Evolutionary conservation across 345 rosid species (phyloP).

Genomic region (Aquilaria sinensis): DNA sequence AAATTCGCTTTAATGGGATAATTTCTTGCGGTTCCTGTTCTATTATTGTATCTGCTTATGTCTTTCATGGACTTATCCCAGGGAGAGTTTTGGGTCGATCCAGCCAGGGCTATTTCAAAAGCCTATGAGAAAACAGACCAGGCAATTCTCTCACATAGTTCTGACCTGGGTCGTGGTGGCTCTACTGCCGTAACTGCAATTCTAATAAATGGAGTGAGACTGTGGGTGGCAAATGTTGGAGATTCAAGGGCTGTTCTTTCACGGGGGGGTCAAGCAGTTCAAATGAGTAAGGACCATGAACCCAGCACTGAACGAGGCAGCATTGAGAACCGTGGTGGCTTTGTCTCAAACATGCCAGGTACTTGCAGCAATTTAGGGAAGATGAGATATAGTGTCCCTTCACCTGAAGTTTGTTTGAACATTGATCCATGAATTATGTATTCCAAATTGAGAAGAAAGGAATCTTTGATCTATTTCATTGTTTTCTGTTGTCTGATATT

Average conservation of each 20-base stretch:
- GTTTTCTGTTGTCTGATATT: too few relatives aligned
- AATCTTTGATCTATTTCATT: too few relatives aligned
- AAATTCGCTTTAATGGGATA: constrained; percentile 5
- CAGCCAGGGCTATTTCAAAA: constrained; percentile 46
- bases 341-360: constrained; percentile 83
- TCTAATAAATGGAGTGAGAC: constrained; percentile 39
- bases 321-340: constrained; percentile 71
- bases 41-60: constrained; percentile 13
- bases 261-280: constrained; percentile 42
- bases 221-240: constrained; percentile 67
- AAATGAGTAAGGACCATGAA: constrained; percentile 61
- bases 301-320: constrained; percentile 57
- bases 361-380: background rate
- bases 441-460: too few relatives aligned
- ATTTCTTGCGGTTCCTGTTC: constrained; percentile 5
- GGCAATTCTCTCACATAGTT: constrained; percentile 46
- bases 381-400: too few relatives aligned
- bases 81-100: constrained; percentile 67
- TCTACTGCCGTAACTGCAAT: constrained; percentile 81
- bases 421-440: too few relatives aligned
- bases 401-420: too few relatives aligned
- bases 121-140: constrained; percentile 70
- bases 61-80: constrained; percentile 16
- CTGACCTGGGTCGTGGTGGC: constrained; percentile 68
- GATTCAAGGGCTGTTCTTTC: constrained; percentile 69